Evolutionary conservation across 495 filamentous ascomycete species (phyloP), one percentile per base, ranked within the genome.

Genomic region (Amniculicola lignicola): DNA sequence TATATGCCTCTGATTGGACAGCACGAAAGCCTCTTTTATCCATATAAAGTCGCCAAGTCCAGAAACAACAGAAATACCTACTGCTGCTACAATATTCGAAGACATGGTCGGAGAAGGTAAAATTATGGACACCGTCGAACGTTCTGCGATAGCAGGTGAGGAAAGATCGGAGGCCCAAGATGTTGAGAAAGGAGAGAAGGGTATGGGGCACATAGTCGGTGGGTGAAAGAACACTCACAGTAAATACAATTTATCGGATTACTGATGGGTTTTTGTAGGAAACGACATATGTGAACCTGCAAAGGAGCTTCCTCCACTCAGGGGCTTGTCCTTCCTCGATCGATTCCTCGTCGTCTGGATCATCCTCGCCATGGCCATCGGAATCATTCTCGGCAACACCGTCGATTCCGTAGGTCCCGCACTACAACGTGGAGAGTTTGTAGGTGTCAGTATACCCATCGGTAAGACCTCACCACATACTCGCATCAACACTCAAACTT

Each of bases 291-390:
- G 25, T n/a, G 3, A 25, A n/a, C n/a, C 10, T 12, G 19, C 9
- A 18, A 18, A 15, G n/a, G 31, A 37, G n/a, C 43, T 67, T 12
- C 59, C 61, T 4, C 67, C 77, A 7, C 79, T 84, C 53, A 71
- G 77, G 55, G 70, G 77, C 38, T 77, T 93, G 14, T 82, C 80
- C 5, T 79, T 78, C 51, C 77, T 93, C 12, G 87, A 93, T 67
- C 80, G 84, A 14, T 86, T 89, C 69, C 83, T 92, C 0, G 88
- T 85, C 3, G 11, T 90, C 4, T 93, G 90, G 89, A 93, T 94
- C 65, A 78, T 95, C 33, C 81, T 93, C 5, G 88, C 88, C 22
- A 94, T 95, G 85, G 76, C 77, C 0, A 70, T 90, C 31, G 90
- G 89, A 14, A 84, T 93, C 52, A 75, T 91, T 4, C 72, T 94